These are phyloP conservation scores for Lasiosphaeria ovina DNA, from an alignment of 495 filamentous ascomycete genomes.

Conservation along the genomic window DNA sequence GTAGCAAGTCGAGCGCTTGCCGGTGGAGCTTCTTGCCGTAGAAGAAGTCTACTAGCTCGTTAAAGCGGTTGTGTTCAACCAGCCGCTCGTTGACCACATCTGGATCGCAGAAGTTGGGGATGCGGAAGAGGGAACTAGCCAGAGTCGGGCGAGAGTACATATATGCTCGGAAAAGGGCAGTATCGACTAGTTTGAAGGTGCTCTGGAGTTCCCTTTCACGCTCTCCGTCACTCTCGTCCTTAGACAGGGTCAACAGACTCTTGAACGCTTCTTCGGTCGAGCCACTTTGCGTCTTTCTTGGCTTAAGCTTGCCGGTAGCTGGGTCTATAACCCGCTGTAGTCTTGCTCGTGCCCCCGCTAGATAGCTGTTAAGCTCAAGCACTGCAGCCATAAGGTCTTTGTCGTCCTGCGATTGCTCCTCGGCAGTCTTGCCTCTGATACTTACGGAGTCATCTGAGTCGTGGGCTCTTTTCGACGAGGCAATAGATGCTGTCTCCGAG, in stretches of 20 bases:
- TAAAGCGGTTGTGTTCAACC: slow-evolving; percentile 83
- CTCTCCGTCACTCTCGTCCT: slow-evolving; percentile 55
- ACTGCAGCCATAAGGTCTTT: slow-evolving; percentile 80
- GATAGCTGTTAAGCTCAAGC: slow-evolving; percentile 75
- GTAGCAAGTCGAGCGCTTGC: slow-evolving; percentile 78
- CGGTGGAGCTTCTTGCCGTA: slow-evolving; percentile 92
- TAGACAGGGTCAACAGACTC: slow-evolving; percentile 44
- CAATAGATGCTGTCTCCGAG: slow-evolving; percentile 64
- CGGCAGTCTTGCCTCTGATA: slow-evolving; percentile 31
- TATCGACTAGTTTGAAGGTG: slow-evolving; percentile 83
- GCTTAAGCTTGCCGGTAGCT: slow-evolving; percentile 68
- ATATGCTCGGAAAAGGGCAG: slow-evolving; percentile 86
- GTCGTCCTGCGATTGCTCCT: slow-evolving; percentile 59
- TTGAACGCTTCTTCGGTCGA: slow-evolving; percentile 53
- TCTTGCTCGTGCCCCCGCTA: slow-evolving; percentile 77
- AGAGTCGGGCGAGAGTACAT: slow-evolving; percentile 86
- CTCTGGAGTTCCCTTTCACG: slow-evolving; percentile 67
- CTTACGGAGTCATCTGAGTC: slow-evolving; percentile 52
- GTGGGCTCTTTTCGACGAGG: slow-evolving; percentile 50
- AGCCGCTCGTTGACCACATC: slow-evolving; percentile 91
- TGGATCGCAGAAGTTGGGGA: slow-evolving; percentile 96
- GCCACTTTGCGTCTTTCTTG: slow-evolving; percentile 51
- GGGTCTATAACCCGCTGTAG: slow-evolving; percentile 80
- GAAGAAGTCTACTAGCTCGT: slow-evolving; percentile 93
- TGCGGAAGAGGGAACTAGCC: slow-evolving; percentile 86